Base-by-base conservation (phyloP, 2,329 filamentous ascomycete species). In the Plenodomus tracheiphilus region DNA sequence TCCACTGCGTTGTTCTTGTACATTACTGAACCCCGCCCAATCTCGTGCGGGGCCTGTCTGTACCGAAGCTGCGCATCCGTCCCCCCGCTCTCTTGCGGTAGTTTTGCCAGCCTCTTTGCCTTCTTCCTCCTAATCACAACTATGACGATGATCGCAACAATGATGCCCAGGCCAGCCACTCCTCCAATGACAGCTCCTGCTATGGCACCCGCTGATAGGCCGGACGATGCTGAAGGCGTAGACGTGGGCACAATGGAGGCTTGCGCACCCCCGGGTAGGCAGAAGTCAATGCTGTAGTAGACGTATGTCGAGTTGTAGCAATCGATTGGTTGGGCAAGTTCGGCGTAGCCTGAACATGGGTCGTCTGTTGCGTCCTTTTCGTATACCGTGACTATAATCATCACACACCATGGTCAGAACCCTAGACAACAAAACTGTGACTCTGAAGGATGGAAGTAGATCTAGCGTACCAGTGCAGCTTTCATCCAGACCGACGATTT, bases 391-490 rank as follows among this genome's bases (percentile, higher is more conserved):
- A 32, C 28, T 32, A 15, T 32, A 32, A 32, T 15, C 8, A 15
- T 32, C 28, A 32, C 13, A 11, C 28, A n/a, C n/a, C n/a, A n/a
- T n/a, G 13, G 28, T 32, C 11, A 32, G 28, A 10, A 15, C 4
- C 22, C 13, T 15, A 11, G 4, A 32, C 28, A 10, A 7, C 28
- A n/a, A n/a, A n/a, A 32, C 28, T 11, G 15, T 32, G 28, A 4
- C 4, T 10, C 8, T 15, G 28, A 15, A 8, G 28, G 28, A 10
- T 32, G 6, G 28, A 25, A 32, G 28, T 10, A 4, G 28, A 11
- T 25, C 11, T 32, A 6, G 42, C 55, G 39, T 47, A 65, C 64
- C 59, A 38, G 55, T 39, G 43, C 64, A 67, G n/a, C 61, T 62
- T 8, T 46, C 41, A 40, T 66, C 64, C 20, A 65, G 39, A 2